A percentile compares a stretch with the other conserved stretches of the same genome.
Conservation (phyloP, 2,329 filamentous ascomycete genomes). For the Cladosporium velox region DNA sequence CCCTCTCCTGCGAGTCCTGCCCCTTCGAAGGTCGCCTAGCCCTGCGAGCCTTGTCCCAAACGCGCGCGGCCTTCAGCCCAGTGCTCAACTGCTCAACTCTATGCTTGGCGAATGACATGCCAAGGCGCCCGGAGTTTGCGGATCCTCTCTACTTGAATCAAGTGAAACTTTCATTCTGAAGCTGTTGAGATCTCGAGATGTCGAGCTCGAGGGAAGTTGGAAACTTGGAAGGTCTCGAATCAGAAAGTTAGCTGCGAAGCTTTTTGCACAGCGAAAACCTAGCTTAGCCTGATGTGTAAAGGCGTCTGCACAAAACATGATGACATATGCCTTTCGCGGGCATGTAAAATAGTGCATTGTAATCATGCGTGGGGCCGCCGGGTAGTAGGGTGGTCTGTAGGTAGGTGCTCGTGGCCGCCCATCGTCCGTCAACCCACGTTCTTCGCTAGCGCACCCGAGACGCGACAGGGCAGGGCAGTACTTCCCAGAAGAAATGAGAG, state of each 20-base stretch:
- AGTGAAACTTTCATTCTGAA: slow-evolving; percentile 9
- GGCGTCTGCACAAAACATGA: neutral
- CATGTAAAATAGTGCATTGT: neutral
- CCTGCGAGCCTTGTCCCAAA: slow-evolving; percentile 10
- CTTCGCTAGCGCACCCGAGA: slow-evolving; percentile 10
- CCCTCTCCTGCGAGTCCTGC: neutral
- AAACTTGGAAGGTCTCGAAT: neutral
- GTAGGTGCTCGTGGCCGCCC: neutral
- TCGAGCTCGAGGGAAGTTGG: neutral
- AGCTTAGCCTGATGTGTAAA: neutral
- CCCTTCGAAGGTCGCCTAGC: slow-evolving; percentile 1
- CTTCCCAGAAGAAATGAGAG: neutral
- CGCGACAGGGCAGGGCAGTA: neutral
- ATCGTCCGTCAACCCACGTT: slow-evolving; percentile 12
- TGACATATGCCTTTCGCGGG: neutral
- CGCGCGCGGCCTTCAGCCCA: slow-evolving; percentile 6
- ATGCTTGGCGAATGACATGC: slow-evolving; percentile 5
- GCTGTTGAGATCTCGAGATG: slow-evolving; percentile 6
- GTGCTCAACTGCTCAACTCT: neutral
- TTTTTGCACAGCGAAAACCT: neutral
- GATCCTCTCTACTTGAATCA: neutral
- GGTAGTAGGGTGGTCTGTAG: neutral
- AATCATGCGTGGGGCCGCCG: neutral
- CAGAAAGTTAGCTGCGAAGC: neutral
- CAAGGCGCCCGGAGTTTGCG: slow-evolving; percentile 3